These are phyloP conservation scores for Colletotrichum liaoningense DNA, from an alignment of 2,329 filamentous ascomycete genomes.

Conservation along the genomic window DNA sequence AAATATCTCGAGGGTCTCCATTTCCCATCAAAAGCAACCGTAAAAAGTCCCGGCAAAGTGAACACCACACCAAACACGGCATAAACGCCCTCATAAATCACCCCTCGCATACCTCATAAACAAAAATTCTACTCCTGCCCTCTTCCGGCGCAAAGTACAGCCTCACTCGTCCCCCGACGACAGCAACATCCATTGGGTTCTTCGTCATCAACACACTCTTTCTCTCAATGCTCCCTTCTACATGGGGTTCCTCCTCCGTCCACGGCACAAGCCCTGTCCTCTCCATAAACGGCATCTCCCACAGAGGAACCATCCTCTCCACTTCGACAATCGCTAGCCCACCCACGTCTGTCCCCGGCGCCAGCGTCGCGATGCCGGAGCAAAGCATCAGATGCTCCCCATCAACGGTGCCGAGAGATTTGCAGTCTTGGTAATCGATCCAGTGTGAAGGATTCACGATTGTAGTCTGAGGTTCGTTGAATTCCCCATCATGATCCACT, in stretches of 20 bases:
- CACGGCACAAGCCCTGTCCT: constrained; percentile 43
- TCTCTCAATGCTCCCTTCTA: not conserved
- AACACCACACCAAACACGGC: too few species aligned
- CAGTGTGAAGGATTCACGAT: constrained; percentile 55
- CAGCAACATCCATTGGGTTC: constrained; percentile 59
- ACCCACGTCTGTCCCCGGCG: constrained; percentile 48
- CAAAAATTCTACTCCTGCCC: constrained; percentile 57
- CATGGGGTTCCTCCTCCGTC: constrained; percentile 41
- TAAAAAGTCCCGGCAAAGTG: too few species aligned
- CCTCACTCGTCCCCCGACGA: constrained; percentile 56
- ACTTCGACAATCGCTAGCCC: constrained; percentile 60
- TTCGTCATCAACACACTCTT: constrained; percentile 55
- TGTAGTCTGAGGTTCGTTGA: constrained; percentile 39
- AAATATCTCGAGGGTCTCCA: too few species aligned
- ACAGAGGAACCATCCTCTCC: constrained; percentile 55
- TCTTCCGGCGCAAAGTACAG: constrained; percentile 61
- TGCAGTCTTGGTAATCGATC: constrained; percentile 64
- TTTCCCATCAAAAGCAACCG: too few species aligned
- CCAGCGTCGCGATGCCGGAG: constrained; percentile 54
- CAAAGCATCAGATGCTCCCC: constrained; percentile 58
- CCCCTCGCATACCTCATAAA: constrained; percentile 53
- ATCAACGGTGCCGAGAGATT: constrained; percentile 56
- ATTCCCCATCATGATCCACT: constrained; percentile 32
- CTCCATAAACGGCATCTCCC: constrained; percentile 58
- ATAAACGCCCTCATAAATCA: not conserved